Evolutionary conservation across 1,139 yeast genomes (phyloP).

Genomic region (Sugiyamaella xylanicola): DNA sequence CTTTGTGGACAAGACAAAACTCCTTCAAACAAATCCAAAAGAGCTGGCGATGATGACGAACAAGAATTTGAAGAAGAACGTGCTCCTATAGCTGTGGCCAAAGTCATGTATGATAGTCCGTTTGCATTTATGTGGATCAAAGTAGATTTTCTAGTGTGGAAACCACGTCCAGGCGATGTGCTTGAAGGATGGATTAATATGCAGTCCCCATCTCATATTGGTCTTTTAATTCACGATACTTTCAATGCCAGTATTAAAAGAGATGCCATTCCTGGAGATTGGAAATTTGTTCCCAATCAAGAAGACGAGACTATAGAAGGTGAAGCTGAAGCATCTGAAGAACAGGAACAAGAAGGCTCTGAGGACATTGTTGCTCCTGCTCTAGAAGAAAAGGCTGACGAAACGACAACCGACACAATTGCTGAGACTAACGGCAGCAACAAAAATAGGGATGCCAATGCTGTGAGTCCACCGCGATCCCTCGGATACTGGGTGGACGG

Average conservation of each 20-base stretch:
- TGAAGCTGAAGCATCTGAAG: slow-evolving; percentile 20
- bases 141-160: slow-evolving; percentile 87
- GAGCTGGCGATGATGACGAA: slow-evolving; percentile 6
- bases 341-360: neutral
- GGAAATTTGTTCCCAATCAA: slow-evolving; percentile 83
- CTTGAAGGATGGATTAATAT: slow-evolving; percentile 86
- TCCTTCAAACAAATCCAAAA: neutral
- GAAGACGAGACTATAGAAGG: slow-evolving; percentile 51
- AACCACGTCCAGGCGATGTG: slow-evolving; percentile 79
- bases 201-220: slow-evolving; percentile 95
- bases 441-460: neutral
- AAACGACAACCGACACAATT: neutral
- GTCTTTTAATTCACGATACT: slow-evolving; percentile 85
- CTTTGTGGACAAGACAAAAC: slow-evolving; percentile 46
- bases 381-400: neutral
- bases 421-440: slow-evolving; percentile 11
- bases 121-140: slow-evolving; percentile 84
- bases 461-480: slow-evolving; percentile 47
- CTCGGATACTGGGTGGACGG: slow-evolving; percentile 88
- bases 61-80: slow-evolving; percentile 29
- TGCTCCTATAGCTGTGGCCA: slow-evolving; percentile 52
- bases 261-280: slow-evolving; percentile 74
- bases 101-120: slow-evolving; percentile 78
- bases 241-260: slow-evolving; percentile 92
- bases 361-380: slow-evolving; percentile 12